Percentiles rank a stretch among this genome's conserved stretches.
Conservation (phyloP, 768 basidiomycete genomes). For the Suillus alpinus region DNA sequence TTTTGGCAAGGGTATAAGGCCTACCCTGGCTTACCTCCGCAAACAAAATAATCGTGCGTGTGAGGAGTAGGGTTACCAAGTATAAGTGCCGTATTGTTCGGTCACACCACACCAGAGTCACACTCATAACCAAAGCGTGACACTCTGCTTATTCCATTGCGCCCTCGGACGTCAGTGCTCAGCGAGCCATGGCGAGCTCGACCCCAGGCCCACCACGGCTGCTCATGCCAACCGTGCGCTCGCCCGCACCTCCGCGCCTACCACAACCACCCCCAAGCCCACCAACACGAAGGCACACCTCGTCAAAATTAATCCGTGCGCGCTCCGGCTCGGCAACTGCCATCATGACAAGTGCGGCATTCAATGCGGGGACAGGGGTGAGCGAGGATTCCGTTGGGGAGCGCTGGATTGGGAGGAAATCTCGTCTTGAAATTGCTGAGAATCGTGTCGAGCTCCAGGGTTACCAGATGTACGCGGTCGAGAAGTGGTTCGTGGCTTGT, state of each 20-base stretch:
- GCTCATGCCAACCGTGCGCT: slow-evolving; percentile 34
- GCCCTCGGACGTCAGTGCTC: not conserved
- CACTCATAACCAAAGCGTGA: not conserved
- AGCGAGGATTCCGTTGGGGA: slow-evolving; percentile 24
- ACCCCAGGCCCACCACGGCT: slow-evolving; percentile 13
- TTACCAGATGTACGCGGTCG: slow-evolving; percentile 84
- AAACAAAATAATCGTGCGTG: not conserved
- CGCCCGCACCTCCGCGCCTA: slow-evolving; percentile 10
- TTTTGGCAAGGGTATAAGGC: not conserved
- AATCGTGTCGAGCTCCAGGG: slow-evolving; percentile 47
- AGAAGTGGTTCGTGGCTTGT: slow-evolving; percentile 57
- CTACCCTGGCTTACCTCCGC: not conserved
- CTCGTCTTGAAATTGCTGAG: slow-evolving; percentile 48
- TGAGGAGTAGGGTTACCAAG: too few relatives aligned
- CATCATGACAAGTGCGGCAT: slow-evolving; percentile 15
- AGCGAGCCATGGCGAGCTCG: slow-evolving; percentile 4
- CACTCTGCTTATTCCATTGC: not conserved
- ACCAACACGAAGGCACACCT: slow-evolving; percentile 21
- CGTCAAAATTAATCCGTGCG: slow-evolving; percentile 29
- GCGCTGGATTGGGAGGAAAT: slow-evolving; percentile 45
- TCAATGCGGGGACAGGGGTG: slow-evolving; percentile 6
- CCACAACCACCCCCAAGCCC: slow-evolving; percentile 12
- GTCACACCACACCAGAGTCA: slow-evolving; percentile 3
- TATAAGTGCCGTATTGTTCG: too few relatives aligned
- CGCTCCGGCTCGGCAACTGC: slow-evolving; percentile 30